Conservation (phyloP, 164 flowering plant species). For the Tetracentron sinense region DNA sequence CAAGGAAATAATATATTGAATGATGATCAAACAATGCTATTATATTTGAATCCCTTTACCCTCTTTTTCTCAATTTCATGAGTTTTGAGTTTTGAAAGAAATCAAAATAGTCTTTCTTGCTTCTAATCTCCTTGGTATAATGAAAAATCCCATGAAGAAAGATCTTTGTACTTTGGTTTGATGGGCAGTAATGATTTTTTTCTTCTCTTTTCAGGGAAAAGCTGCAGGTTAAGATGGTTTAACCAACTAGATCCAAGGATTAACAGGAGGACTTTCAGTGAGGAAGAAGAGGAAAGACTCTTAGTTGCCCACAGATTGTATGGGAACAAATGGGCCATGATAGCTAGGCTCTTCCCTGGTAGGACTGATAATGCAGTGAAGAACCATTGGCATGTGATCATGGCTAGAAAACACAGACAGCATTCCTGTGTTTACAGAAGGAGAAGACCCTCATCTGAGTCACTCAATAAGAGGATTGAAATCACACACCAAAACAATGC, state of each 20-base stretch:
- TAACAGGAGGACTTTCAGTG: conserved; percentile 59
- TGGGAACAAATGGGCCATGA: conserved; percentile 81
- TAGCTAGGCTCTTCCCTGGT: conserved; percentile 70
- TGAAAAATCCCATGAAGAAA: not conserved
- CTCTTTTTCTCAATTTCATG: too few relatives aligned
- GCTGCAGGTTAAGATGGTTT: conserved; percentile 84
- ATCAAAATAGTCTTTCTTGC: not conserved
- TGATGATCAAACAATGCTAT: not conserved
- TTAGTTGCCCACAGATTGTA: conserved; percentile 52
- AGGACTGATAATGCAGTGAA: conserved; percentile 84
- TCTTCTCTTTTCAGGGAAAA: conserved; percentile 46
- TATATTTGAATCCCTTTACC: not conserved
- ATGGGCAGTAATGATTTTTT: not conserved
- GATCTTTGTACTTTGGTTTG: not conserved
- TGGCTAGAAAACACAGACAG: conserved; percentile 63
- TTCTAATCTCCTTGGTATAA: not conserved
- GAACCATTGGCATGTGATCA: conserved; percentile 84
- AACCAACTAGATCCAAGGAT: conserved; percentile 83
- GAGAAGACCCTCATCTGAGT: conserved; percentile 29
- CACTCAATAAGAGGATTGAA: conserved; percentile 2
- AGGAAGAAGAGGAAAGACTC: conserved; percentile 72
- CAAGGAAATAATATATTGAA: not conserved
- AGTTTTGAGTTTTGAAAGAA: not conserved
- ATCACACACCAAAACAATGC: conserved; percentile 23
- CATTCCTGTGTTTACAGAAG: conserved; percentile 38